Base-by-base conservation (phyloP, 345 rosid species). In the Eucalyptus shirleyi region DNA sequence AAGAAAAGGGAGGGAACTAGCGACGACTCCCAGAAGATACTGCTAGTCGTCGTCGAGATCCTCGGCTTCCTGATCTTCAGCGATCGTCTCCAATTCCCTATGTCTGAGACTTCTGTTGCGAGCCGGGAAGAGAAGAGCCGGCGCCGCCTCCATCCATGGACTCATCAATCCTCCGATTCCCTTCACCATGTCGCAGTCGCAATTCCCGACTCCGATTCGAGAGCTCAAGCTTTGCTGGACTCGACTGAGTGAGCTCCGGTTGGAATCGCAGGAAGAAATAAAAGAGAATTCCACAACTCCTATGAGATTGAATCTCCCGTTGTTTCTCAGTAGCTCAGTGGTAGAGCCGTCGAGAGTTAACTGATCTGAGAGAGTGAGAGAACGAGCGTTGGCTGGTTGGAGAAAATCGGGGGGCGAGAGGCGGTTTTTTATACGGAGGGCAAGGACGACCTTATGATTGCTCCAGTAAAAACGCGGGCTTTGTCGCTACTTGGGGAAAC, bases 61-160 rank as follows among this genome's bases (percentile, higher is more conserved):
- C 72, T 92, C 94, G 9, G 62, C 87, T 37, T 92, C 95, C 45
- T 89, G 95, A 88, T 95, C 96, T 34, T 62, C 21, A 7, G 77
- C 40, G 50, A 95, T 95, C 7, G 95, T 94, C 93, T 92, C 95
- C 87, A 95, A 59, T 5, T 13, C 87, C 7, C 94, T 93, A 42
- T 88, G 77, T 89, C 53, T 90, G 7, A 92, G 91, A 40, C 83
- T 69, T 90, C 87, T 93, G 55, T 16, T 0, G 6, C 42, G 88
- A 18, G 86, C 86, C 17, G 89, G 88, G 56, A 93, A 26, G 65
- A 95, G 30, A 50, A 89, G 91, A 9, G 93, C 89, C 1, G 95
- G 95, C 26, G 91, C 94, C 17, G 91, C 91, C 86, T 94, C 95
- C 81, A 88, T 59, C 94, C 94, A 93, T 55, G 86, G 89, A 55